Conservation (phyloP, 306 rosid species). For the Senna tora region DNA sequence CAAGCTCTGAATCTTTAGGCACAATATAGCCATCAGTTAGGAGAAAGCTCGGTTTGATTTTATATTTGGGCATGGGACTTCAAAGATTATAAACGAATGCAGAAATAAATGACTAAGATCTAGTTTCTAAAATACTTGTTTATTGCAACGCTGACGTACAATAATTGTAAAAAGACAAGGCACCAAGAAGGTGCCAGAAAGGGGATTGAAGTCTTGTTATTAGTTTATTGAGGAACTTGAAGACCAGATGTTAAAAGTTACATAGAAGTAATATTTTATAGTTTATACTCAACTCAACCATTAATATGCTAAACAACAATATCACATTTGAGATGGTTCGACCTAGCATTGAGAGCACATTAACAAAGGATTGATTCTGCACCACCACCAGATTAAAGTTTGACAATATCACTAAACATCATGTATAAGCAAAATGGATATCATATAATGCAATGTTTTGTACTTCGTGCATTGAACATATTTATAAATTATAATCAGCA, state of each 20-base stretch:
- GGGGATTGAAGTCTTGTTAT: neutral
- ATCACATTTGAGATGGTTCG: neutral
- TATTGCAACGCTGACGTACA: neutral
- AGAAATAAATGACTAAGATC: neutral
- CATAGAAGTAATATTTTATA: neutral
- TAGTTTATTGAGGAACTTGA: neutral
- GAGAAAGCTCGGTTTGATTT: conserved; percentile 12
- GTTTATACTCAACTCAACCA: neutral
- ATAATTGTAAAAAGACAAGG: neutral
- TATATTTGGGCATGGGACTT: neutral
- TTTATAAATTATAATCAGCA: neutral
- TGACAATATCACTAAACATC: neutral
- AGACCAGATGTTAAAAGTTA: too few species aligned
- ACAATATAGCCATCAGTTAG: neutral
- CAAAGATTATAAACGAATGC: neutral
- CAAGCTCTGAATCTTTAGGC: neutral
- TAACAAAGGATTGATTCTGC: neutral
- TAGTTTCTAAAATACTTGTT: neutral
- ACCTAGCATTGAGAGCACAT: neutral
- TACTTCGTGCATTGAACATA: neutral
- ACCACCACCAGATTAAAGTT: conserved; percentile 6
- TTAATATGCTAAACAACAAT: neutral
- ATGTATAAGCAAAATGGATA: neutral
- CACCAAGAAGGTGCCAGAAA: conserved; percentile 4
- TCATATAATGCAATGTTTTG: neutral